These are phyloP conservation scores for Arthrobotrys entomopaga DNA, from an alignment of 2,329 filamentous ascomycete species.

Conservation along the genomic window DNA sequence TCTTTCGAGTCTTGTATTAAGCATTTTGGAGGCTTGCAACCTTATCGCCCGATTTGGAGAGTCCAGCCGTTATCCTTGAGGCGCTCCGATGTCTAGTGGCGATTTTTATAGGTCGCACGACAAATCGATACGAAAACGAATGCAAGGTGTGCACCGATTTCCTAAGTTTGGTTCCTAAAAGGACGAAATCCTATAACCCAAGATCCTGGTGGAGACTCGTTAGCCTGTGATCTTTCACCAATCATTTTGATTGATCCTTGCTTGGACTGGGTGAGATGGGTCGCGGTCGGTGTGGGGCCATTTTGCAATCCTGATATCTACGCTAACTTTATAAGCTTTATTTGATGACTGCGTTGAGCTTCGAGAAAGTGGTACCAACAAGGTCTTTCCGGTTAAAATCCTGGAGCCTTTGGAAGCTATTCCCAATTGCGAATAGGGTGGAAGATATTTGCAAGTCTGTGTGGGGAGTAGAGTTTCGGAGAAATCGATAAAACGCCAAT, in stretches of 20 bases:
- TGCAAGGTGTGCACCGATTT: not conserved
- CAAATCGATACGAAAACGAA: not conserved
- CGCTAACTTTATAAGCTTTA: not conserved
- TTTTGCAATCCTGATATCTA: not conserved
- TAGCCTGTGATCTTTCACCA: not conserved
- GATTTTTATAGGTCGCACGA: not conserved
- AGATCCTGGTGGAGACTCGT: not conserved
- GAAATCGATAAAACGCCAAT: too few species aligned
- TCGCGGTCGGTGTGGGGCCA: not conserved
- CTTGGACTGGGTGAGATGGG: not conserved
- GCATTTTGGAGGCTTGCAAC: not conserved
- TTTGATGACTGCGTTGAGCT: not conserved
- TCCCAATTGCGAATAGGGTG: not conserved
- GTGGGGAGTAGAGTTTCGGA: too few species aligned
- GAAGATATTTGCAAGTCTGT: not conserved
- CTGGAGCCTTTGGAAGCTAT: not conserved
- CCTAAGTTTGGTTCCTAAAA: not conserved
- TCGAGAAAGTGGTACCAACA: not conserved
- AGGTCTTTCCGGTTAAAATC: too few species aligned
- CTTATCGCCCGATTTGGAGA: not conserved
- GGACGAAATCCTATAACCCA: too few species aligned
- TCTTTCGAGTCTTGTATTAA: not conserved
- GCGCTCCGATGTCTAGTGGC: not conserved
- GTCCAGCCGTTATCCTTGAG: conserved; percentile 3
- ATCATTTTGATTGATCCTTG: not conserved